phyloP scores from a whole-genome alignment of 805 yeast genomes.

The Cyberlindnera xylosilytica region DNA sequence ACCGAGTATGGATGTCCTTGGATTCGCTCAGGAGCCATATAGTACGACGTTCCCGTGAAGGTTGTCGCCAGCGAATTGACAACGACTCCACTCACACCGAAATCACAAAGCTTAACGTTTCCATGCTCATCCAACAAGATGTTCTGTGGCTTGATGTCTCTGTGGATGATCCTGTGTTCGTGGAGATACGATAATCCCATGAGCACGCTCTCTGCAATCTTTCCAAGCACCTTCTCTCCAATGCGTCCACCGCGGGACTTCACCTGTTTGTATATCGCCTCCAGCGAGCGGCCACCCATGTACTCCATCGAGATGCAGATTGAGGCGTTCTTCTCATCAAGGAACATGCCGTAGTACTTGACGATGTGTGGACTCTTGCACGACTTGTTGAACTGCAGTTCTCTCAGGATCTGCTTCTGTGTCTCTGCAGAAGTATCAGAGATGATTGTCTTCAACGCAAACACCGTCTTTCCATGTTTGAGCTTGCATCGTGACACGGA shows the following conservation, averaged over 20 bases:
- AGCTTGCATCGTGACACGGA: conserved; percentile 78
- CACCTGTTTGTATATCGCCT: conserved; percentile 82
- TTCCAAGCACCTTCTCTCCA: conserved; percentile 90
- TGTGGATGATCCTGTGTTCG: conserved; percentile 82
- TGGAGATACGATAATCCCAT: conserved; percentile 85
- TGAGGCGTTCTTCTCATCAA: conserved; percentile 70
- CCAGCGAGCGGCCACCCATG: conserved; percentile 91
- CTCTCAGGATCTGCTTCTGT: conserved; percentile 88
- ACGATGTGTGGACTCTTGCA: conserved; percentile 86
- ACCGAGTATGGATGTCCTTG: conserved; percentile 95
- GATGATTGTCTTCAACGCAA: conserved; percentile 68
- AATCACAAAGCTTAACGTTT: conserved; percentile 89
- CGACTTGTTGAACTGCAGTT: conserved; percentile 79
- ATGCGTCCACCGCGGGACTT: conserved; percentile 75
- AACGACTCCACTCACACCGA: conserved; percentile 97
- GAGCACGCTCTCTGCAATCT: conserved; percentile 82
- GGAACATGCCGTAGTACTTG: conserved; percentile 87
- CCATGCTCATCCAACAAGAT: conserved; percentile 75
- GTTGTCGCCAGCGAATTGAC: conserved; percentile 94
- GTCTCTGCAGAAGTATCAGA: conserved; percentile 69
- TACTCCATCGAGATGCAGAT: conserved; percentile 96
- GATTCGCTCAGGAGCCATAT: conserved; percentile 98
- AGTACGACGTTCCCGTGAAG: conserved; percentile 94
- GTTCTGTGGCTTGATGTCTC: conserved; percentile 96
- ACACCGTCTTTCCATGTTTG: conserved; percentile 54